A percentile compares a stretch with the other conserved stretches of the same genome.
Conservation (phyloP, 2,329 filamentous ascomycete species). For the Calonectria ilicicola region DNA sequence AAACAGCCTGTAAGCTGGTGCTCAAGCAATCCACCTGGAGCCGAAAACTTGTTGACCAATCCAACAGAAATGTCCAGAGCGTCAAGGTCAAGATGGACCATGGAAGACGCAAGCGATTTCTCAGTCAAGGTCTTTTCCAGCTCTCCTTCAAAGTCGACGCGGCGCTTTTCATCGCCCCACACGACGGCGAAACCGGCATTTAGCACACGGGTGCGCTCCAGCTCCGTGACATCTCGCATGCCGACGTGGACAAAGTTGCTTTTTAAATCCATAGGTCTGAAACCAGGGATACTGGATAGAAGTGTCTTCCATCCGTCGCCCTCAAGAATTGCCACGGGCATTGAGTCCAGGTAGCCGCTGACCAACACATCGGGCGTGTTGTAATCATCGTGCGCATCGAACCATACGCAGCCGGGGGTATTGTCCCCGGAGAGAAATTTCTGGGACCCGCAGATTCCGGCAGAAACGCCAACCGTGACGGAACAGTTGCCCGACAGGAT, state of each 20-base stretch:
- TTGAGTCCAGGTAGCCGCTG: slow-evolving; percentile 45
- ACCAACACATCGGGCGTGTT: slow-evolving; percentile 41
- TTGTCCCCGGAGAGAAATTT: background rate
- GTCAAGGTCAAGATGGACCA: slow-evolving; percentile 53
- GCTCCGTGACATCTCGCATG: slow-evolving; percentile 44
- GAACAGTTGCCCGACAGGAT: slow-evolving; percentile 55
- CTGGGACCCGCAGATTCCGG: slow-evolving; percentile 42
- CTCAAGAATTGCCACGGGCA: slow-evolving; percentile 42
- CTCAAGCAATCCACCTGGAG: slow-evolving; percentile 47
- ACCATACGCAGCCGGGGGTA: slow-evolving; percentile 51
- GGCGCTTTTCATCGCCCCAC: slow-evolving; percentile 39
- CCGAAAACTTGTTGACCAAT: slow-evolving; percentile 51
- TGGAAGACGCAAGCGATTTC: slow-evolving; percentile 27
- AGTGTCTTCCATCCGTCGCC: slow-evolving; percentile 41
- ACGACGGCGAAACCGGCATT: slow-evolving; percentile 45
- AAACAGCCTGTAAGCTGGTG: slow-evolving; percentile 38
- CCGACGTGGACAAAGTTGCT: slow-evolving; percentile 38
- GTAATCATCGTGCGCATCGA: slow-evolving; percentile 58
- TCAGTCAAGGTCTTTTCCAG: slow-evolving; percentile 20
- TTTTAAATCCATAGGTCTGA: slow-evolving; percentile 31
- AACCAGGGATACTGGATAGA: slow-evolving; percentile 35
- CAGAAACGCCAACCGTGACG: slow-evolving; percentile 49
- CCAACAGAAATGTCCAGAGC: slow-evolving; percentile 48
- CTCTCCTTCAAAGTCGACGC: slow-evolving; percentile 30
- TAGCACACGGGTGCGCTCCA: slow-evolving; percentile 46